A percentile compares a stretch with the other conserved stretches of the same genome.
These are phyloP conservation scores for Citropsis articulata DNA, from an alignment of 345 rosid genomes.

Conservation along the genomic window DNA sequence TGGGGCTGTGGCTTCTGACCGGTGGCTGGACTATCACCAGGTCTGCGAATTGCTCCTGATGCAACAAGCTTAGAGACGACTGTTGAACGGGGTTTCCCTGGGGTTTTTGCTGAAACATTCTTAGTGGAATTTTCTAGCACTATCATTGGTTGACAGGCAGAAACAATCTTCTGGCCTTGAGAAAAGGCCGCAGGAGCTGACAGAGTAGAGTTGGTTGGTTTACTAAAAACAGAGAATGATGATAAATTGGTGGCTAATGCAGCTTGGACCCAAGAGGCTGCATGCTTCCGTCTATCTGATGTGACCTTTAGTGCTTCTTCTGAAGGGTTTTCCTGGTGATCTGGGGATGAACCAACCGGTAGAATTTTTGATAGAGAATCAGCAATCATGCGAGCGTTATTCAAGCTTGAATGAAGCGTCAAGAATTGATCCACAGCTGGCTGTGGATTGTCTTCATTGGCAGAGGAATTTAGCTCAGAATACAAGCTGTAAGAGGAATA, in stretches of 20 bases:
- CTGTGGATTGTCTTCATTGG: slow-evolving; percentile 86
- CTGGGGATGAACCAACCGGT: slow-evolving; percentile 44
- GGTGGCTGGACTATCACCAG: slow-evolving; percentile 37
- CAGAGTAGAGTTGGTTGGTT: slow-evolving; percentile 31
- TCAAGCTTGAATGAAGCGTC: slow-evolving; percentile 63
- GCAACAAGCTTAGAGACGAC: slow-evolving; percentile 73
- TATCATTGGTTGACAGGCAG: slow-evolving; percentile 48
- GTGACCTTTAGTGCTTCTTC: slow-evolving; percentile 70
- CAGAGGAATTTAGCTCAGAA: slow-evolving; percentile 62
- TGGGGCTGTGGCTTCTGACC: slow-evolving; percentile 46
- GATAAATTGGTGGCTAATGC: slow-evolving; percentile 82
- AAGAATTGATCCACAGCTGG: slow-evolving; percentile 88
- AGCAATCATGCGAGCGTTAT: slow-evolving; percentile 47
- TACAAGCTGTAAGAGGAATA: slow-evolving; percentile 52
- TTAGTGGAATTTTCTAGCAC: slow-evolving; percentile 54
- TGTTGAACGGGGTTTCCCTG: slow-evolving; percentile 44
- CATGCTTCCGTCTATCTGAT: slow-evolving; percentile 61
- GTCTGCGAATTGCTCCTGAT: slow-evolving; percentile 60
- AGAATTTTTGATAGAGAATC: slow-evolving; percentile 58
- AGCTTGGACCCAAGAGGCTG: slow-evolving; percentile 86
- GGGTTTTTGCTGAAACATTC: slow-evolving; percentile 42
- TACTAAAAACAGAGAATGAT: slow-evolving; percentile 63
- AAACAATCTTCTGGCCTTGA: slow-evolving; percentile 33
- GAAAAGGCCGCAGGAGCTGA: slow-evolving; percentile 17
- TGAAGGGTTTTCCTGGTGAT: slow-evolving; percentile 46